Evolutionary conservation across 2,329 filamentous ascomycete genomes (phyloP).

Genomic region (Xylariaceae sp.): DNA sequence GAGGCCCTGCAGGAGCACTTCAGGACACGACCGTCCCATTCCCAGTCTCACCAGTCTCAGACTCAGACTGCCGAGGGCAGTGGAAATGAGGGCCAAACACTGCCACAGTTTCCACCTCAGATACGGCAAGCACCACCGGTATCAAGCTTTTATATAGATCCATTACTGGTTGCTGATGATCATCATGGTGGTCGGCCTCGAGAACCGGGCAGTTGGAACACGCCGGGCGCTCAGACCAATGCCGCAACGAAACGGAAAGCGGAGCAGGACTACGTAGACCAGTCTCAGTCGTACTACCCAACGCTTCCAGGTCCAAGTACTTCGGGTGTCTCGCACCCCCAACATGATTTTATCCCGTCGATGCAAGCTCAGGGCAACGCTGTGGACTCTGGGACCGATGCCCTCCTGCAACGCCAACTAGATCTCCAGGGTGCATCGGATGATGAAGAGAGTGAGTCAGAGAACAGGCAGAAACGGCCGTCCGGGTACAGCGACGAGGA

Average conservation of each 20-base stretch:
- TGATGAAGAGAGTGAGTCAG: slow-evolving; percentile 12
- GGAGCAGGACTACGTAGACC: slow-evolving; percentile 8
- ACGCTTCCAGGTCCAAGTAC: background rate
- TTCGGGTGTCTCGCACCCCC: background rate
- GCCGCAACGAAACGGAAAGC: slow-evolving; percentile 1
- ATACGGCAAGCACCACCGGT: background rate
- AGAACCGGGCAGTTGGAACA: slow-evolving; percentile 1
- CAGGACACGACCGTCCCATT: slow-evolving; percentile 1
- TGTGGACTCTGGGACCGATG: slow-evolving; percentile 20
- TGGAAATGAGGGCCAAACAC: no score
- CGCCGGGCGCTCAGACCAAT: background rate
- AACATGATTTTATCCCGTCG: background rate
- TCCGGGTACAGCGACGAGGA: slow-evolving; percentile 2
- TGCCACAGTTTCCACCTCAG: no score
- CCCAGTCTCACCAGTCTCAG: slow-evolving; percentile 3
- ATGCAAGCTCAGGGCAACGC: slow-evolving; percentile 10
- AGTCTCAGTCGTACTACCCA: background rate
- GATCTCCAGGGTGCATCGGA: slow-evolving; percentile 14
- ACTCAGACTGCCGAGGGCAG: background rate
- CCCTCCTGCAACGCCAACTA: slow-evolving; percentile 25
- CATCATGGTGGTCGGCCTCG: background rate
- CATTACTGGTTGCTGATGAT: slow-evolving; percentile 10
- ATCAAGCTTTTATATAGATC: slow-evolving; percentile 11
- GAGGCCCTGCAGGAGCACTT: slow-evolving; percentile 26
- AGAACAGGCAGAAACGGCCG: slow-evolving; percentile 1